Percentiles rank a stretch among this genome's conserved stretches.
These are phyloP conservation scores for Aspergillus pseudotamarii DNA, from an alignment of 2,329 filamentous ascomycete genomes.

Conservation along the genomic window DNA sequence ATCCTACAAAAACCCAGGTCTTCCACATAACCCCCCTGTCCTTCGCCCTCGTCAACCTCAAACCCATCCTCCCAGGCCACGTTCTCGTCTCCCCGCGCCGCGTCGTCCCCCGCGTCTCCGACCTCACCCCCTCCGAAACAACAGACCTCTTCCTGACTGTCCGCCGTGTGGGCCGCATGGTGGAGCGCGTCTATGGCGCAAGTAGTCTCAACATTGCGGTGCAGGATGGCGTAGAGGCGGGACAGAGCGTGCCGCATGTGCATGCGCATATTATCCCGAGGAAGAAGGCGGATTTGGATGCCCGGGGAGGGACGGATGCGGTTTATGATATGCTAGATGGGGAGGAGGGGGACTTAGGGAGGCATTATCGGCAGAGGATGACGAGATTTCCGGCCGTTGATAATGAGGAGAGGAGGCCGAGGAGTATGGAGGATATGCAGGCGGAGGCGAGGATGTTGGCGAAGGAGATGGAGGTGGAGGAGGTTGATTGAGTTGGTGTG, in stretches of 20 bases:
- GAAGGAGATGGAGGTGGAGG: constrained; percentile 39
- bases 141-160: constrained; percentile 85
- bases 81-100: constrained; percentile 81
- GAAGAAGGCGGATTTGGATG: constrained; percentile 59
- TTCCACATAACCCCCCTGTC: constrained; percentile 79
- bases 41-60: constrained; percentile 92
- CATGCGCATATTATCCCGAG: constrained; percentile 91
- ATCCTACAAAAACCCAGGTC: constrained; percentile 59
- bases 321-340: constrained; percentile 83
- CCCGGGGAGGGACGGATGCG: constrained; percentile 65
- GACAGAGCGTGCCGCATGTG: constrained; percentile 91
- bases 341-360: constrained; percentile 81
- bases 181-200: constrained; percentile 63
- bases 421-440: constrained; percentile 42
- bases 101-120: constrained; percentile 70
- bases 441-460: constrained; percentile 48
- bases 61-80: constrained; percentile 90
- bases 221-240: constrained; percentile 88
- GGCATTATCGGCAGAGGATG: constrained; percentile 58
- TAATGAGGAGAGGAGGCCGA: constrained; percentile 64
- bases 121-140: constrained; percentile 73
- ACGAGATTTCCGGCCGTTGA: constrained; percentile 66
- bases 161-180: constrained; percentile 76
- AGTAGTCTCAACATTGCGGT: constrained; percentile 89
- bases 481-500: constrained; percentile 27